Evolutionary conservation across 176 grass and related monocot genomes (phyloP).

Genomic region (Calamus simplicifolius): DNA sequence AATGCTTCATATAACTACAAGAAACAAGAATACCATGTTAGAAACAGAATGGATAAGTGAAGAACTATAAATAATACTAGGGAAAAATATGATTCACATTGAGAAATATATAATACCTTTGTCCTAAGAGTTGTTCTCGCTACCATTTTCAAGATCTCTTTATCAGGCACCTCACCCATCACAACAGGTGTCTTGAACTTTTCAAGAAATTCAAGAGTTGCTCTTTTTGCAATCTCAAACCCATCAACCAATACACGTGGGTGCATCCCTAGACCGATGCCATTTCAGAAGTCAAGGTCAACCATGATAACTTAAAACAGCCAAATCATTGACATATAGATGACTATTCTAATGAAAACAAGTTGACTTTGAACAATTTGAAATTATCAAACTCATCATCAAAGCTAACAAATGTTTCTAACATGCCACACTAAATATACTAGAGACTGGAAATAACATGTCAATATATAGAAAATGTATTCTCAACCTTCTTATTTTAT

Average conservation of each 20-base stretch:
- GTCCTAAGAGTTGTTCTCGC: slow-evolving; percentile 89
- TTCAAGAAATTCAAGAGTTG: slow-evolving; percentile 90
- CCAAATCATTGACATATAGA: too few relatives aligned
- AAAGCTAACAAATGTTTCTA: too few relatives aligned
- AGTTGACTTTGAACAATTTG: too few relatives aligned
- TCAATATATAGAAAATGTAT: too few relatives aligned
- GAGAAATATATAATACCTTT: slow-evolving; percentile 32
- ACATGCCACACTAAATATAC: too few relatives aligned
- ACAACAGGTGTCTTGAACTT: slow-evolving; percentile 74
- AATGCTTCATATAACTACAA: slow-evolving; percentile 74
- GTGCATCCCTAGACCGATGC: slow-evolving; percentile 53
- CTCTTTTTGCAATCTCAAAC: slow-evolving; percentile 85
- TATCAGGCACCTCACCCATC: slow-evolving; percentile 73
- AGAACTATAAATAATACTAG: too few relatives aligned
- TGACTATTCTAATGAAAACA: too few relatives aligned
- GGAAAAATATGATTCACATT: too few relatives aligned
- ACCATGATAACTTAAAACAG: too few relatives aligned
- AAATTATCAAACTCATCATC: too few relatives aligned
- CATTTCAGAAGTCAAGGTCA: neutral
- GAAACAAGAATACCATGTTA: slow-evolving; percentile 3
- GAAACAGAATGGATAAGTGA: neutral
- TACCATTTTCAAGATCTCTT: slow-evolving; percentile 85
- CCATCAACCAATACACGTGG: slow-evolving; percentile 89
- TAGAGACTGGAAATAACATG: too few relatives aligned
- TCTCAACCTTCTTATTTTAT: too few relatives aligned